Base-by-base conservation (phyloP, 2,329 filamentous ascomycete species). In the Fusarium sp. region DNA sequence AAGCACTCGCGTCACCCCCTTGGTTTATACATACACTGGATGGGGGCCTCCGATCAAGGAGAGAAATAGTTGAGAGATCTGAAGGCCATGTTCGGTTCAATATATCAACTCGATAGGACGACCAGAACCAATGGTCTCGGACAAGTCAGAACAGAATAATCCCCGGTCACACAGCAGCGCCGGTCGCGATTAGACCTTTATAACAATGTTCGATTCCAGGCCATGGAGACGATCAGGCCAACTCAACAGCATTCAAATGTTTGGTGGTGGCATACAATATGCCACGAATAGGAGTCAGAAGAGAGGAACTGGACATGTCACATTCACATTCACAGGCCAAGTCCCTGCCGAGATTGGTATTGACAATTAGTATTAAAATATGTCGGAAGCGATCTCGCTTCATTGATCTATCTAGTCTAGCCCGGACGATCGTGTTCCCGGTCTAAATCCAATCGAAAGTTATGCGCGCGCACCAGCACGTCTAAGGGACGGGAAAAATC, bases 291-390 rank as follows among this genome's bases (percentile, higher is more conserved):
- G 8, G 42, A 29, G 14, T 49, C 44, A 11, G 13, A 16, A 46
- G 20, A n/a, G 20, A 25, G 8, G 42, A 49, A 29, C 23, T 27
- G 2, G 23, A 49, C 44, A 34, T 31, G 25, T 51, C 49, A 34
- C 49, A 46, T 16, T 42, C 54, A 49, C 38, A 56, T 51, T 50
- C 59, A 67, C 42, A 27, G 25, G n/a, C 14, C 31, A n/a, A n/a
- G 11, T 20, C 8, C 25, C 13, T 13, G n/a, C 42, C 18, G 29
- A 36, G 54, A 58, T 49, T 62, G 59, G 58, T 73, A 61, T 73
- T 61, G 63, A 71, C 63, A 60, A 74, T 74, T 74, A 74, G 59
- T 66, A 74, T 74, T 74, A 74, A 74, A 51, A 74, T 69, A 62
- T 72, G 66, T 58, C 56, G 53, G 67, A 73, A 73, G 69, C 64